These are phyloP conservation scores for Fusarium nelsonii DNA, from an alignment of 2,329 filamentous ascomycete species.

Conservation along the genomic window DNA sequence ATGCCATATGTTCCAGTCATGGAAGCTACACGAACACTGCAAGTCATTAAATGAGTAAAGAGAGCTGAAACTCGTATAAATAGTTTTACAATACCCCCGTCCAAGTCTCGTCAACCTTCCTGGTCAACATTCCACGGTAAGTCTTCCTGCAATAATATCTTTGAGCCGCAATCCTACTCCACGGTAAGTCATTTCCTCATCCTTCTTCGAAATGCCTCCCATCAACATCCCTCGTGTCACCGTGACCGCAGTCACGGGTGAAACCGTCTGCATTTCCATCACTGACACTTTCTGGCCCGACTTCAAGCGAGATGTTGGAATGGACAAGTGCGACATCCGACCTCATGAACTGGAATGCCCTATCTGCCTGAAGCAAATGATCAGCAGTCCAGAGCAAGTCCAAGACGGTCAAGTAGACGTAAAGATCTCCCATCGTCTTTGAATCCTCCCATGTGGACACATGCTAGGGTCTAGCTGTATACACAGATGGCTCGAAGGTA, in stretches of 20 bases:
- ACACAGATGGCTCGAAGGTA: accelerated
- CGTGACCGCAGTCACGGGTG: background rate
- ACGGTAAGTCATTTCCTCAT: no score
- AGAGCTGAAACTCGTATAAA: background rate
- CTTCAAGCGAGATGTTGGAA: background rate
- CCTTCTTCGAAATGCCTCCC: background rate
- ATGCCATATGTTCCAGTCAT: no score
- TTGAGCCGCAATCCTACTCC: background rate
- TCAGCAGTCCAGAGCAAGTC: background rate
- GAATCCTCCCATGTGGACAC: background rate
- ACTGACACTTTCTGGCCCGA: background rate
- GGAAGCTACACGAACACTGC: no score
- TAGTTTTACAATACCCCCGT: no score
- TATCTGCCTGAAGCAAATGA: background rate
- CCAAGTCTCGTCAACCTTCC: background rate
- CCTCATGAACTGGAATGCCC: background rate
- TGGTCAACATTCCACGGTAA: background rate
- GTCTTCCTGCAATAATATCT: background rate
- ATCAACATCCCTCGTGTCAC: background rate
- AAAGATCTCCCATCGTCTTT: background rate
- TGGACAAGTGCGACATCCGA: background rate
- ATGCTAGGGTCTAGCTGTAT: background rate
- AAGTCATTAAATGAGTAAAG: no score
- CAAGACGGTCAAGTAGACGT: no score
- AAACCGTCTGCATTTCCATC: background rate